These are phyloP conservation scores for Boletus tomentosulus DNA, from an alignment of 768 basidiomycete species.

Conservation along the genomic window DNA sequence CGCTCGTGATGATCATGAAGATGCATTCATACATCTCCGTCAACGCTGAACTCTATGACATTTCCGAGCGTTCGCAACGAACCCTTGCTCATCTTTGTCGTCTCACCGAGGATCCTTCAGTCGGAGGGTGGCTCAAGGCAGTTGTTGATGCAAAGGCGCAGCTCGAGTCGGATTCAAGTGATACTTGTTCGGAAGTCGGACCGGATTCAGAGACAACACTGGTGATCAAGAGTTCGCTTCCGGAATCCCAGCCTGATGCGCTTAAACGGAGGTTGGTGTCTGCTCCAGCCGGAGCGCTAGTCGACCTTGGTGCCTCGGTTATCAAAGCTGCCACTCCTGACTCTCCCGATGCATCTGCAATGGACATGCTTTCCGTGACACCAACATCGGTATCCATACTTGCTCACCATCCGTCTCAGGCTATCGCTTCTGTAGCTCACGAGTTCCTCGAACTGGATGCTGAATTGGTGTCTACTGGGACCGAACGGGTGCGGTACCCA, in stretches of 20 bases:
- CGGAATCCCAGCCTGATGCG: conserved; percentile 47
- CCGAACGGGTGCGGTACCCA: conserved; percentile 70
- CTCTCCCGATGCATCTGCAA: conserved; percentile 3
- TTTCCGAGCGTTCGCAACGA: conserved; percentile 43
- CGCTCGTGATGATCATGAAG: conserved; percentile 90
- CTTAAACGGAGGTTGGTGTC: conserved; percentile 56
- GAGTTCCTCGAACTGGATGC: conserved; percentile 72
- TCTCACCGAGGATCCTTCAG: conserved; percentile 36
- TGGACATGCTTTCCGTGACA: conserved; percentile 11
- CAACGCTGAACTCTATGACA: conserved; percentile 75
- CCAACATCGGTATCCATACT: conserved; percentile 39
- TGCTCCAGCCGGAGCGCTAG: conserved; percentile 17
- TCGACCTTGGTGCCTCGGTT: conserved; percentile 3
- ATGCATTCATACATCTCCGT: conserved; percentile 91
- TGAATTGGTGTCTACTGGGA: conserved; percentile 73
- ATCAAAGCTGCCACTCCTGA: conserved; percentile 1
- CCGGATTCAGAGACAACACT: conserved; percentile 33
- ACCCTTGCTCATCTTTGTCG: conserved; percentile 43
- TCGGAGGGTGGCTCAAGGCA: conserved; percentile 69
- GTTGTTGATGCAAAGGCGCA: conserved; percentile 43
- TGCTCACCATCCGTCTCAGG: conserved; percentile 59
- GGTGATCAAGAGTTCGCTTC: conserved; percentile 42
- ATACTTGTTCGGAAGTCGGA: conserved; percentile 13
- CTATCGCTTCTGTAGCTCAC: conserved; percentile 65
- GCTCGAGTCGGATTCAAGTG: conserved; percentile 28